Evolutionary conservation across 345 rosid species (phyloP).

Genomic region (Eutrema heterophyllum): DNA sequence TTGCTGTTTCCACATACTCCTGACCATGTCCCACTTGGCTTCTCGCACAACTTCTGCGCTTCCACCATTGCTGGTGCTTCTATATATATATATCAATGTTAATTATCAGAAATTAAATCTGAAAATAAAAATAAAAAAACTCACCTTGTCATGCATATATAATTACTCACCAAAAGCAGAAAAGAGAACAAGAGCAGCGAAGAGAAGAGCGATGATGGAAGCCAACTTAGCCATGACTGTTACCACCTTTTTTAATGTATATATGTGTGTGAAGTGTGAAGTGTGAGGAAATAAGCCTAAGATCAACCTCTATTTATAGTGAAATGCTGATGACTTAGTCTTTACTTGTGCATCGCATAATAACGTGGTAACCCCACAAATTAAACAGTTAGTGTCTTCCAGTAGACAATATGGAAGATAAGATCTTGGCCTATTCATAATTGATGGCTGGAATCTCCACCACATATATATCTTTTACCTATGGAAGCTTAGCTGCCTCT

Average conservation of each 20-base stretch:
- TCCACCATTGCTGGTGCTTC: background rate
- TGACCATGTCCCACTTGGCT: background rate
- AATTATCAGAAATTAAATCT: no score
- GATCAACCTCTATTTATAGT: conserved; percentile 1
- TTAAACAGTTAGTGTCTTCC: background rate
- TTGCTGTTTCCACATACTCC: background rate
- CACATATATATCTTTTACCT: background rate
- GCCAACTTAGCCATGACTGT: conserved; percentile 6
- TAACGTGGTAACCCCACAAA: background rate
- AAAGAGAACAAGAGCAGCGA: conserved; percentile 12
- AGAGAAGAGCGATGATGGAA: background rate
- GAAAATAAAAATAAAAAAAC: background rate
- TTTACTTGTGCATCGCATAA: background rate
- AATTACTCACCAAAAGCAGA: conserved; percentile 10
- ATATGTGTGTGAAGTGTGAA: background rate
- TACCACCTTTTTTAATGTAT: background rate
- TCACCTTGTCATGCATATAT: background rate
- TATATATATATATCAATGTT: background rate
- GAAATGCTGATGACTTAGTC: background rate
- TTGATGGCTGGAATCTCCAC: background rate
- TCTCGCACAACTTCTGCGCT: background rate
- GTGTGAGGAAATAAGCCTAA: background rate
- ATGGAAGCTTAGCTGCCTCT: background rate
- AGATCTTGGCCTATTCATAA: background rate
- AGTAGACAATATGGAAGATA: background rate